phyloP scores from a whole-genome alignment of 768 basidiomycete species.

The Rhodocollybia butyracea region DNA sequence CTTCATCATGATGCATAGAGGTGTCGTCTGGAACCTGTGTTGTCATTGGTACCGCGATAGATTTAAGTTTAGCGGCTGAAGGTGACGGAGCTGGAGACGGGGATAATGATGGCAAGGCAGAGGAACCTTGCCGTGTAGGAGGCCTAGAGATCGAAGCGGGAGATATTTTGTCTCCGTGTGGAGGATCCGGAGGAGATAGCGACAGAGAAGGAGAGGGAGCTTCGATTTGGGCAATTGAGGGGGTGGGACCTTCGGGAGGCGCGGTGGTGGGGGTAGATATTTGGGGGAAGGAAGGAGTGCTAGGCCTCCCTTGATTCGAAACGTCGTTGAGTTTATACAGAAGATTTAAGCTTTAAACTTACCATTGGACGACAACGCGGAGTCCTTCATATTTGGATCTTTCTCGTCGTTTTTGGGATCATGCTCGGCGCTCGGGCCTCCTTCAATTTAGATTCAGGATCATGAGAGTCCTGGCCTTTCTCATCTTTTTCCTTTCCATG shows the following conservation, averaged over 20 bases:
- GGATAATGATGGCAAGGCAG: neutral
- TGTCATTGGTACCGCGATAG: too few species aligned
- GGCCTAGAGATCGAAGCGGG: slow-evolving; percentile 10
- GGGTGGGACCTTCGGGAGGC: too few species aligned
- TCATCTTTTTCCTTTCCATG: neutral
- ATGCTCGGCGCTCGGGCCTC: neutral
- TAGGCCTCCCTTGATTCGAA: too few species aligned
- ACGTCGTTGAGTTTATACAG: too few species aligned
- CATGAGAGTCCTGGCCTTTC: neutral
- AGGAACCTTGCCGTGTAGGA: neutral
- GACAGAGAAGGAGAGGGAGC: too few species aligned
- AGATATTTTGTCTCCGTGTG: slow-evolving; percentile 12
- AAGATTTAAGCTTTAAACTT: too few species aligned
- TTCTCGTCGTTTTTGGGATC: neutral
- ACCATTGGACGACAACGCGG: too few species aligned
- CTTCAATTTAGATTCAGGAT: slow-evolving; percentile 1
- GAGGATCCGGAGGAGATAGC: too few species aligned
- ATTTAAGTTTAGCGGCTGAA: neutral
- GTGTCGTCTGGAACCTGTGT: neutral
- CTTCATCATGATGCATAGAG: neutral
- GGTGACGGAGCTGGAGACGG: neutral
- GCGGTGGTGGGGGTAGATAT: too few species aligned
- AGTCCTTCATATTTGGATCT: too few species aligned
- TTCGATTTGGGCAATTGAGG: too few species aligned
- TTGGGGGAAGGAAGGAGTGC: too few species aligned